A percentile compares a stretch with the other conserved stretches of the same genome.
Conservation (phyloP, 2,329 filamentous ascomycete genomes). For the Fusarium mundagurra region DNA sequence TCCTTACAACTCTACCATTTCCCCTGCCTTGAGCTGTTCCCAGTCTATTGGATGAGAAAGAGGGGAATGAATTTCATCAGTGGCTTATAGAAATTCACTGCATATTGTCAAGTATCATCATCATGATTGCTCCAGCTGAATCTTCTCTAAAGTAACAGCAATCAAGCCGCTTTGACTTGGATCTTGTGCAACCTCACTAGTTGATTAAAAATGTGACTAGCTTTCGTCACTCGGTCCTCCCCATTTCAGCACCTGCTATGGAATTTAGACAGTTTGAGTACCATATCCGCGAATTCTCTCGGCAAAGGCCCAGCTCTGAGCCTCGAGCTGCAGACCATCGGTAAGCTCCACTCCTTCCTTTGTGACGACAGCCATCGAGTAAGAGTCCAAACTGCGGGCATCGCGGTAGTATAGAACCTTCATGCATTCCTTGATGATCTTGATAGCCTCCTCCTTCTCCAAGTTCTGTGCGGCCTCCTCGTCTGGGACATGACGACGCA, state of each 20-base stretch:
- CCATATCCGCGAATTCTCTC: constrained; percentile 95
- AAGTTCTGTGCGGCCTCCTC: constrained; percentile 80
- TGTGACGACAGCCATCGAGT: constrained; percentile 90
- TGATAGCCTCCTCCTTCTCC: constrained; percentile 79
- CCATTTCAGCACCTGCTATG: not conserved
- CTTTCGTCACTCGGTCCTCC: constrained; percentile 4
- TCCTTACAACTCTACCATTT: constrained; percentile 8
- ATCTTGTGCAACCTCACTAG: constrained; percentile 3
- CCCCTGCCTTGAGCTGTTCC: not conserved
- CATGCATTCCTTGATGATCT: constrained; percentile 91
- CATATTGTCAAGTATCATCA: not conserved
- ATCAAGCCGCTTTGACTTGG: constrained; percentile 4
- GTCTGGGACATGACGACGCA: constrained; percentile 85
- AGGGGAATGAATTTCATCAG: not conserved
- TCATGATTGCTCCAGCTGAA: constrained; percentile 3
- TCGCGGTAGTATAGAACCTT: constrained; percentile 98
- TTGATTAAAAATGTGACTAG: constrained; percentile 18
- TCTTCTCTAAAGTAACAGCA: constrained; percentile 5
- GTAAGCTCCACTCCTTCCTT: constrained; percentile 88
- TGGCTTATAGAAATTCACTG: not conserved
- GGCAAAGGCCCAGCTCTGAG: constrained; percentile 98
- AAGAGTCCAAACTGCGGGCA: constrained; percentile 89
- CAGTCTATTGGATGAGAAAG: not conserved
- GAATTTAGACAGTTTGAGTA: constrained; percentile 74
- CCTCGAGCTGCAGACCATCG: constrained; percentile 87